These are phyloP conservation scores for Litsea cubeba DNA, from an alignment of 164 flowering plant species.

Conservation along the genomic window DNA sequence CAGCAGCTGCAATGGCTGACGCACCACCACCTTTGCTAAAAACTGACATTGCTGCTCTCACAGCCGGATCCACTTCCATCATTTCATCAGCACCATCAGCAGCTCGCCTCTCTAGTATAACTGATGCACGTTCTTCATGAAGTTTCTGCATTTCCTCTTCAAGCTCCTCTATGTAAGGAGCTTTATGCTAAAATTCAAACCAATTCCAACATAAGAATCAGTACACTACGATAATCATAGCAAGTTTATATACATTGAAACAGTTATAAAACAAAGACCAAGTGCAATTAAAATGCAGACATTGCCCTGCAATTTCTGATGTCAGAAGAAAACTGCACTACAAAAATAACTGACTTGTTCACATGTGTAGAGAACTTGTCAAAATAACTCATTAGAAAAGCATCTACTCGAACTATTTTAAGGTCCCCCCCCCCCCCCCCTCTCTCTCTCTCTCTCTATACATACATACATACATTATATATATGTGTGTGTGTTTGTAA, in stretches of 20 bases:
- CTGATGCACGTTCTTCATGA: slow-evolving; percentile 74
- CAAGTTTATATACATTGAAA: not conserved
- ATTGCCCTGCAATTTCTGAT: too few species aligned
- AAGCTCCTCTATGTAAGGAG: slow-evolving; percentile 88
- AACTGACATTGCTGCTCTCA: slow-evolving; percentile 62
- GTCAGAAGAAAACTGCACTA: too few species aligned
- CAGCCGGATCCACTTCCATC: slow-evolving; percentile 74
- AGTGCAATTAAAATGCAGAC: too few species aligned
- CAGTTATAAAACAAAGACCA: too few species aligned
- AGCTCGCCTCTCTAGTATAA: slow-evolving; percentile 62
- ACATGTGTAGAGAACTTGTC: too few species aligned
- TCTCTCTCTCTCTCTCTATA: too few species aligned
- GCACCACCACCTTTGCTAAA: slow-evolving; percentile 51
- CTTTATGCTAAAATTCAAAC: slow-evolving; percentile 60
- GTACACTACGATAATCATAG: not conserved
- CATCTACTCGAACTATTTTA: too few species aligned
- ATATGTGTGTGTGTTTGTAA: too few species aligned
- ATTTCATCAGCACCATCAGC: slow-evolving; percentile 83
- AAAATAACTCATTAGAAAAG: too few species aligned
- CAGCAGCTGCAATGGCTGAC: slow-evolving; percentile 43
- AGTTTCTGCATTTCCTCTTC: slow-evolving; percentile 90
- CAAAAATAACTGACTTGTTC: too few species aligned
- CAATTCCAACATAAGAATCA: not conserved
- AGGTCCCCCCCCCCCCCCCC: too few species aligned
- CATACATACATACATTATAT: too few species aligned